phyloP scores from a whole-genome alignment of 208 protist species.

The Trypanosoma brucei region DNA sequence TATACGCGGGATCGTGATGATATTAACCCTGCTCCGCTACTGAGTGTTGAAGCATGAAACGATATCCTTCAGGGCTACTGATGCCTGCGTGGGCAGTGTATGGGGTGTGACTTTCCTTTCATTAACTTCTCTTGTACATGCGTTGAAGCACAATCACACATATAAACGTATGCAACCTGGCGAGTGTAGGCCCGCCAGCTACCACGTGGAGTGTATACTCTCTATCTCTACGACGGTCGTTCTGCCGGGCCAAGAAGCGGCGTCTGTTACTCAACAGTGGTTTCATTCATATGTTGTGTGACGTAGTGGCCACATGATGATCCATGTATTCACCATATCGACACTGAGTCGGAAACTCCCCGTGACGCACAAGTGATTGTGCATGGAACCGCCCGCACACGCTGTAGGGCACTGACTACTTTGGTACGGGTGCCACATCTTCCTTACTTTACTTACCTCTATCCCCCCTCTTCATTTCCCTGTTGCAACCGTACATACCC shows the following conservation, averaged over 20 bases:
- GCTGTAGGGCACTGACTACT: constrained; percentile 4
- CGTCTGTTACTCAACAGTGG: neutral
- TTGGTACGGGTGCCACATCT: neutral
- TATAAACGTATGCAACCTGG: neutral
- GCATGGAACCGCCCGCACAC: constrained; percentile 18
- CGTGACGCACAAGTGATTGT: constrained; percentile 23
- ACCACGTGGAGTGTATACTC: constrained; percentile 34
- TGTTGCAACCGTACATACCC: neutral
- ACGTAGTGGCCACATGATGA: constrained; percentile 7
- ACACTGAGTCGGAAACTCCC: constrained; percentile 25
- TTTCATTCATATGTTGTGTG: neutral
- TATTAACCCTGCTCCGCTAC: constrained; percentile 20
- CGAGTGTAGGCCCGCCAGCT: constrained; percentile 25
- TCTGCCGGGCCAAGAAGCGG: constrained; percentile 31
- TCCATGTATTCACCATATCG: constrained; percentile 31
- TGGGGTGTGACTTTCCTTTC: neutral
- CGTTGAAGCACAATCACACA: too few relatives aligned
- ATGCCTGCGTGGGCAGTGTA: neutral
- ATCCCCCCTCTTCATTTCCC: neutral
- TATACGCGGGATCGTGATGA: constrained; percentile 11
- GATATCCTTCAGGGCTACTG: constrained; percentile 28
- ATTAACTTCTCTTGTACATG: neutral
- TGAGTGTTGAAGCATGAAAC: constrained; percentile 16
- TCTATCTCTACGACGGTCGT: constrained; percentile 37
- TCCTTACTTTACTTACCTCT: neutral